Evolutionary conservation across 441 rosid genomes (phyloP).

Genomic region (Populus hybrid): DNA sequence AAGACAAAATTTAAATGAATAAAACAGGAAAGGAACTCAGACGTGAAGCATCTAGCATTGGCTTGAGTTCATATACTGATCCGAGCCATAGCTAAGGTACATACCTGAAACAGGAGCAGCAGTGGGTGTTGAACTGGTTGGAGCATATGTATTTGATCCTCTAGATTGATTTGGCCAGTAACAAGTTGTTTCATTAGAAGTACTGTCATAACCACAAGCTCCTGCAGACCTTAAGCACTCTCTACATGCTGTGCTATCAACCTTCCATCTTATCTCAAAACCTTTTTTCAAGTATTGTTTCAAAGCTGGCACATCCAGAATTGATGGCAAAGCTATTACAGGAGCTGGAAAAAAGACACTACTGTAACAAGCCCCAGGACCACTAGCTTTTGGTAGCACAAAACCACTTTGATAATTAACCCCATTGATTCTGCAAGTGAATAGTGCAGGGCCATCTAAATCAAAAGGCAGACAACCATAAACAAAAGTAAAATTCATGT

Average conservation of each 20-base stretch:
- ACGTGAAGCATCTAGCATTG: not conserved
- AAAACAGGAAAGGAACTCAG: not conserved
- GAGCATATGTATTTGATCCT: conserved; percentile 17
- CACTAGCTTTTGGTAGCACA: not conserved
- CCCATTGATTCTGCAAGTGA: conserved; percentile 18
- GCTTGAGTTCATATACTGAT: not conserved
- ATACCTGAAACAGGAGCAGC: not conserved
- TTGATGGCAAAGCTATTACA: not conserved
- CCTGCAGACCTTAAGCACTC: conserved; percentile 30
- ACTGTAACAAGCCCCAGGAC: not conserved
- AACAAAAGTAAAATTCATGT: conserved; percentile 21
- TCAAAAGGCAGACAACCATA: conserved; percentile 5
- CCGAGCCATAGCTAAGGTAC: not conserved
- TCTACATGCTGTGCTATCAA: conserved; percentile 22
- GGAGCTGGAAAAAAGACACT: conserved; percentile 32
- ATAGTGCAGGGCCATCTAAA: fast-evolving
- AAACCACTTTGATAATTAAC: not conserved
- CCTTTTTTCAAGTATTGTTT: conserved; percentile 25
- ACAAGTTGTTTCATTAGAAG: conserved; percentile 6
- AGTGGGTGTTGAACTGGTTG: not conserved
- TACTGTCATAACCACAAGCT: conserved; percentile 29
- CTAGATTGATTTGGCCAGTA: conserved; percentile 15
- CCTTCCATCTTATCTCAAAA: conserved; percentile 42
- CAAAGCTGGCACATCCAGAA: not conserved
- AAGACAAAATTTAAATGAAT: not conserved